Percentiles rank a stretch among this genome's conserved stretches.
Evolutionary conservation across 2,329 filamentous ascomycete genomes (phyloP).

Genomic region (Beauveria sp.): DNA sequence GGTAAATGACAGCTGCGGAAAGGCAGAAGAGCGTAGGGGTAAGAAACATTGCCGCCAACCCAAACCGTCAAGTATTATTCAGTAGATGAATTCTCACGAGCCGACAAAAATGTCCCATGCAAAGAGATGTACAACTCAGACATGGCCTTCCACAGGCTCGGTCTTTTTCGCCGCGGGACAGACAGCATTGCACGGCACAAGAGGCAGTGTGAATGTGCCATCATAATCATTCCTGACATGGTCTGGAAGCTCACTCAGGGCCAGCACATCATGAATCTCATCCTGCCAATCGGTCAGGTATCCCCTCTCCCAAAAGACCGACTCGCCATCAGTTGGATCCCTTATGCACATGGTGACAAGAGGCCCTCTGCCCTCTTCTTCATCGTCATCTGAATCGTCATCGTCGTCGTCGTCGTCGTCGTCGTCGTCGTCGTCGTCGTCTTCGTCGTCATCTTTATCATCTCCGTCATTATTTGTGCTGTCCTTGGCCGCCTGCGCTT

Average conservation of each 20-base stretch:
- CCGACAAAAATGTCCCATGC: background rate
- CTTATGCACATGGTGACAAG: conserved; percentile 14
- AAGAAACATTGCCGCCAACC: too few species aligned
- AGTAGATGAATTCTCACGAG: background rate
- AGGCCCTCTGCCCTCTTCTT: background rate
- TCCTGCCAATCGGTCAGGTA: conserved; percentile 15
- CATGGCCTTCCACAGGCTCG: too few species aligned
- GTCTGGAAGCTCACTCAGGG: conserved; percentile 2
- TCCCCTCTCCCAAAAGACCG: conserved; percentile 13
- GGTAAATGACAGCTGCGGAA: too few species aligned
- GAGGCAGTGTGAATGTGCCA: background rate
- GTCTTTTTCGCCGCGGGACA: background rate
- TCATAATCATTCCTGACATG: conserved; percentile 3
- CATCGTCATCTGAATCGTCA: background rate
- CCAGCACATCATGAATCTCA: conserved; percentile 12
- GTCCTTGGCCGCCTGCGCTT: background rate
- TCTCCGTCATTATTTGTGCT: background rate
- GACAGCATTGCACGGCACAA: conserved; percentile 1
- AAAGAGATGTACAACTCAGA: background rate
- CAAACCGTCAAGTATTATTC: background rate
- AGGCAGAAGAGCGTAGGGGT: too few species aligned
- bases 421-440: conserved; percentile 10
- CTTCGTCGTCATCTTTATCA: background rate
- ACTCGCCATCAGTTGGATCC: conserved; percentile 3
- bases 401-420: conserved; percentile 11